Conservation (phyloP, 352 stramenopile genomes). For the Globisporangium spinosum region DNA sequence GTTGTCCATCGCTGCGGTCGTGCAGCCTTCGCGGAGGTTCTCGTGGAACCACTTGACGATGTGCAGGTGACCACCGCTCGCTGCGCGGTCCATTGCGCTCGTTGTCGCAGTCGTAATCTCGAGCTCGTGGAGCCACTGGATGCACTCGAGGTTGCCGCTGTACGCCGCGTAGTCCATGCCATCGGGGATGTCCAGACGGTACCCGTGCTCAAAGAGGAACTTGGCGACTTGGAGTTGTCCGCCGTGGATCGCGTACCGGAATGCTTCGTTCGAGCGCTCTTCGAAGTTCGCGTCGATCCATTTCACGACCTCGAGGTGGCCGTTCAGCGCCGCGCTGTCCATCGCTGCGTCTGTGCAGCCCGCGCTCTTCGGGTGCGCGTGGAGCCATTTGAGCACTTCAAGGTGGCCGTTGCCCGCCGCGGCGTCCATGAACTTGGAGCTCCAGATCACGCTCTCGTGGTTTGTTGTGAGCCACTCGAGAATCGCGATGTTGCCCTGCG, state of each 20-base stretch:
- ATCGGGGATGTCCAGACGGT: slow-evolving; percentile 4
- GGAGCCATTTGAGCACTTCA: slow-evolving; percentile 17
- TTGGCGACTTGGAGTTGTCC: slow-evolving; percentile 13
- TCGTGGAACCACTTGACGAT: slow-evolving; percentile 21
- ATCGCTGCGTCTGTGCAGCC: slow-evolving; percentile 21
- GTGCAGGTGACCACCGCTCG: slow-evolving; percentile 20
- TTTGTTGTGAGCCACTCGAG: slow-evolving; percentile 13
- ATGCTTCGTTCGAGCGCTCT: slow-evolving; percentile 12
- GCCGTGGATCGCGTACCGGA: slow-evolving; percentile 16
- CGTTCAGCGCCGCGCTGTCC: slow-evolving; percentile 22
- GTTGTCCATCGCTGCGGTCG: slow-evolving; percentile 19
- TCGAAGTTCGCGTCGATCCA: slow-evolving; percentile 18
- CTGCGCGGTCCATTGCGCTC: slow-evolving; percentile 19
- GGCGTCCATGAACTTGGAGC: slow-evolving; percentile 13
- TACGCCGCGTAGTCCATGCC: slow-evolving; percentile 17
- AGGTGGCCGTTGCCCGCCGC: slow-evolving; percentile 14
- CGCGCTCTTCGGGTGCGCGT: slow-evolving; percentile 11
- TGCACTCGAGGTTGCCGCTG: slow-evolving; percentile 14
- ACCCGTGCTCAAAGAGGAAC: slow-evolving; percentile 14
- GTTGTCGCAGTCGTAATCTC: slow-evolving; percentile 11
- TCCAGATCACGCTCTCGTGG: slow-evolving; percentile 16
- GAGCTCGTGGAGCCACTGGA: slow-evolving; percentile 17
- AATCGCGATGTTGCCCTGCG: slow-evolving; percentile 8
- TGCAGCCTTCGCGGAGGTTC: slow-evolving; percentile 21
- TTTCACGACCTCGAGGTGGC: slow-evolving; percentile 21